Evolutionary conservation across 208 protist genomes (phyloP).

Genomic region (Histomonas meleagridis): DNA sequence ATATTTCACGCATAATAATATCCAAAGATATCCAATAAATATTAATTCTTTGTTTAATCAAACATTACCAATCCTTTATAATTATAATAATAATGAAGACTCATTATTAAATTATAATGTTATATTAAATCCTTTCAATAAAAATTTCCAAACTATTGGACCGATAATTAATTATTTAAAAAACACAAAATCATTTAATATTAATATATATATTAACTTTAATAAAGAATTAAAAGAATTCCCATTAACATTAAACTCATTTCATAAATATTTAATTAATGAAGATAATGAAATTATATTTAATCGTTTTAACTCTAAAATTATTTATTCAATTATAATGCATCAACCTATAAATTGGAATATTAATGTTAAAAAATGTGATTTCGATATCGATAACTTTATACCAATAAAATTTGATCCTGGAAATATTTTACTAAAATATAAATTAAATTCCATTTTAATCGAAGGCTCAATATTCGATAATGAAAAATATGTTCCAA

Average conservation of each 20-base stretch:
- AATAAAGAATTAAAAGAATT: background rate
- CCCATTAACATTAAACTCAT: background rate
- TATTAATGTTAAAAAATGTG: background rate
- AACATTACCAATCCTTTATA: background rate
- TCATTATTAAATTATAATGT: background rate
- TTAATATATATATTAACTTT: background rate
- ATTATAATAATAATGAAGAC: slow-evolving; percentile 14
- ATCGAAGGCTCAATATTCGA: background rate
- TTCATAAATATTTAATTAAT: background rate
- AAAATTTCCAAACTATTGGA: background rate
- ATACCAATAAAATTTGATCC: background rate
- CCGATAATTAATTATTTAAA: background rate
- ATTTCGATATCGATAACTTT: slow-evolving; percentile 14
- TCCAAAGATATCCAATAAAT: background rate
- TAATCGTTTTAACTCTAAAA: background rate
- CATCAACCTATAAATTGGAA: background rate
- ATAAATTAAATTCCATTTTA: background rate
- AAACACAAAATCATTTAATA: background rate
- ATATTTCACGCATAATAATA: background rate
- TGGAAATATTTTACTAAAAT: background rate
- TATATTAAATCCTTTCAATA: background rate
- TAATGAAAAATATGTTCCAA: background rate
- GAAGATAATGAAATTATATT: background rate
- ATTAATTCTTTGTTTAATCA: background rate
- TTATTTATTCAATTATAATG: background rate